Evolutionary conservation across 805 yeast species (phyloP).

Genomic region (Candida odintsovae): DNA sequence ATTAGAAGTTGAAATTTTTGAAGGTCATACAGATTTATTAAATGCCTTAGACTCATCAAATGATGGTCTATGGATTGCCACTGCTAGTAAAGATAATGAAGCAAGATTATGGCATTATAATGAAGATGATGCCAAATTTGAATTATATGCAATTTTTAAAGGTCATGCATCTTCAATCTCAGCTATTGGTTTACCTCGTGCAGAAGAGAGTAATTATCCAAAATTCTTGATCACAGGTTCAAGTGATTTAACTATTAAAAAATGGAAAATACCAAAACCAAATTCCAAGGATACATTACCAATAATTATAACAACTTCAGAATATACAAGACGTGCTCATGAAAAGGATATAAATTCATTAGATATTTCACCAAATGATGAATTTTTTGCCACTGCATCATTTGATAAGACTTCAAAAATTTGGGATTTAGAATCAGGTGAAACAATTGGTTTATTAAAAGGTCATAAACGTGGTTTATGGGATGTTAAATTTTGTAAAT

Average conservation of each 20-base stretch:
- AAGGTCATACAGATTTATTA: slow-evolving; percentile 83
- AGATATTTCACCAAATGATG: slow-evolving; percentile 88
- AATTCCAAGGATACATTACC: slow-evolving; percentile 33
- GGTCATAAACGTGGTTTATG: slow-evolving; percentile 96
- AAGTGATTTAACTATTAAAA: slow-evolving; percentile 78
- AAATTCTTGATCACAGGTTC: slow-evolving; percentile 77
- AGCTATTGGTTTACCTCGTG: slow-evolving; percentile 64
- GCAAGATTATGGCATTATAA: slow-evolving; percentile 78
- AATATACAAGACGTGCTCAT: slow-evolving; percentile 91
- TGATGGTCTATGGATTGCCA: slow-evolving; percentile 86
- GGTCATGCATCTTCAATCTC: slow-evolving; percentile 90
- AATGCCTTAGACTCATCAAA: slow-evolving; percentile 71
- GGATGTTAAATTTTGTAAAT: slow-evolving; percentile 80
- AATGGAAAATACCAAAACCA: slow-evolving; percentile 82
- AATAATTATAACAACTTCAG: slow-evolving; percentile 50
- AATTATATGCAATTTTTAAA: slow-evolving; percentile 52
- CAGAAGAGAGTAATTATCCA: slow-evolving; percentile 38
- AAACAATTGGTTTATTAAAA: slow-evolving; percentile 71
- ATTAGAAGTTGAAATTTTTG: slow-evolving; percentile 56
- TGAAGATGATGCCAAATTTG: slow-evolving; percentile 34
- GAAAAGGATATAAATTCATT: slow-evolving; percentile 92
- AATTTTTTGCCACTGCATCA: slow-evolving; percentile 85
- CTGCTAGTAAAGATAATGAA: slow-evolving; percentile 85
- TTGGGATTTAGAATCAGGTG: slow-evolving; percentile 87
- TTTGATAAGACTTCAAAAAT: slow-evolving; percentile 89